A percentile compares a stretch with the other conserved stretches of the same genome.
phyloP scores from a whole-genome alignment of 306 rosid genomes.

The Cotoneaster glaucophyllus region DNA sequence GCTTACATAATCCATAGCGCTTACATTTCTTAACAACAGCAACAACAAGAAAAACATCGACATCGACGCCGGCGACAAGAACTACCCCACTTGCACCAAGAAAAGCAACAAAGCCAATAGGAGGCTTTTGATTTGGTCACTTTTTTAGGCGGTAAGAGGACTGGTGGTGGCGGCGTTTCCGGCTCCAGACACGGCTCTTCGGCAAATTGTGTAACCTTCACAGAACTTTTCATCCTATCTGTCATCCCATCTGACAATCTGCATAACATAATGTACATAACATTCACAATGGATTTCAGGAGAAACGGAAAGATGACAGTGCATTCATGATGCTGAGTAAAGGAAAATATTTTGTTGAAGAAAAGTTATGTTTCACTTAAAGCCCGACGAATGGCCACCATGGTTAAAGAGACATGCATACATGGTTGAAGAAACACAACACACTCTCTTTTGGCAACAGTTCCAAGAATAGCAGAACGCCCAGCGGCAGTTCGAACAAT shows the following conservation, averaged over 20 bases:
- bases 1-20: background rate
- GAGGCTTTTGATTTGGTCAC: constrained; percentile 2
- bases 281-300: background rate
- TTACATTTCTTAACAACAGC: constrained; percentile 1
- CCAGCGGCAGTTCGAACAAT: constrained; percentile 31
- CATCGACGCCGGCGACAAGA: background rate
- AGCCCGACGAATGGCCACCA: background rate
- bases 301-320: background rate
- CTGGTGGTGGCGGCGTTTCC: background rate
- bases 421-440: constrained; percentile 23
- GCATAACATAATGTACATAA: background rate
- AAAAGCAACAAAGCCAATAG: constrained; percentile 26
- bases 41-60: background rate
- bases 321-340: background rate
- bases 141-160: constrained; percentile 4
- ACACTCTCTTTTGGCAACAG: constrained; percentile 14
- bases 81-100: constrained; percentile 27
- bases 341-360: background rate
- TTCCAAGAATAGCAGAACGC: constrained; percentile 35
- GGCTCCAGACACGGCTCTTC: constrained; percentile 8
- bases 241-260: constrained; percentile 7
- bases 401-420: constrained; percentile 35
- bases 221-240: background rate
- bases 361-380: constrained; percentile 8
- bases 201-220: background rate